Conservation (phyloP, 202 grass and related monocot species). For the Brachypodium distachyon region DNA sequence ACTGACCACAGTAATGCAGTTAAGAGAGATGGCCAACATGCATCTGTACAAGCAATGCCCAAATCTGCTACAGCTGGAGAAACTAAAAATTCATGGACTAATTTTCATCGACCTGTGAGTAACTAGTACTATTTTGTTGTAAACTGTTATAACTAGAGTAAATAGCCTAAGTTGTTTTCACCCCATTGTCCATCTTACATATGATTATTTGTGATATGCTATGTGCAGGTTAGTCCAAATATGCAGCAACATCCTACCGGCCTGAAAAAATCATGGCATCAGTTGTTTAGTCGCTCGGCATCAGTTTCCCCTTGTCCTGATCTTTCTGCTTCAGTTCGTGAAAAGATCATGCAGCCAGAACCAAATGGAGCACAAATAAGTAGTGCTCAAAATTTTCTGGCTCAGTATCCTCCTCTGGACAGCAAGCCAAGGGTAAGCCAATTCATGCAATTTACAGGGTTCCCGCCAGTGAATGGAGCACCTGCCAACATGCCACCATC, state of each 20-base stretch:
- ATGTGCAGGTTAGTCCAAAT: slow-evolving; percentile 61
- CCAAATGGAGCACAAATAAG: slow-evolving; percentile 37
- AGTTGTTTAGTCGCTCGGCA: slow-evolving; percentile 71
- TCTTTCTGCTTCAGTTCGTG: slow-evolving; percentile 21
- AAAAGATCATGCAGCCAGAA: slow-evolving; percentile 37
- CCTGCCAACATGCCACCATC: slow-evolving; percentile 17
- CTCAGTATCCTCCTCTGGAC: slow-evolving; percentile 48
- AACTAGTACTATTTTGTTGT: slow-evolving; percentile 4
- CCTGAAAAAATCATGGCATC: slow-evolving; percentile 91
- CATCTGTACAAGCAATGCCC: slow-evolving; percentile 11
- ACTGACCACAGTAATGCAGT: slow-evolving; percentile 50
- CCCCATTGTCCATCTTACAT: slow-evolving; percentile 6
- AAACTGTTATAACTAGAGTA: background rate
- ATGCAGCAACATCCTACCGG: slow-evolving; percentile 36
- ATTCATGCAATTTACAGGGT: slow-evolving; percentile 34
- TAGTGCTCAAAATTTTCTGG: slow-evolving; percentile 42
- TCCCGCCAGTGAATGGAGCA: slow-evolving; percentile 35
- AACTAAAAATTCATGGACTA: slow-evolving; percentile 36
- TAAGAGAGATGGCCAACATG: slow-evolving; percentile 55
- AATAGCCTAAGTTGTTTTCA: slow-evolving; percentile 4
- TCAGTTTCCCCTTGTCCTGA: slow-evolving; percentile 64
- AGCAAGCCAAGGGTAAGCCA: slow-evolving; percentile 35
- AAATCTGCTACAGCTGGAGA: slow-evolving; percentile 52
- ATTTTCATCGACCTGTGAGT: slow-evolving; percentile 73
- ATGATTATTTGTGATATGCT: slow-evolving; percentile 19